A percentile compares a stretch with the other conserved stretches of the same genome.
Conservation (phyloP, 805 yeast genomes). For the Spathaspora sp. region DNA sequence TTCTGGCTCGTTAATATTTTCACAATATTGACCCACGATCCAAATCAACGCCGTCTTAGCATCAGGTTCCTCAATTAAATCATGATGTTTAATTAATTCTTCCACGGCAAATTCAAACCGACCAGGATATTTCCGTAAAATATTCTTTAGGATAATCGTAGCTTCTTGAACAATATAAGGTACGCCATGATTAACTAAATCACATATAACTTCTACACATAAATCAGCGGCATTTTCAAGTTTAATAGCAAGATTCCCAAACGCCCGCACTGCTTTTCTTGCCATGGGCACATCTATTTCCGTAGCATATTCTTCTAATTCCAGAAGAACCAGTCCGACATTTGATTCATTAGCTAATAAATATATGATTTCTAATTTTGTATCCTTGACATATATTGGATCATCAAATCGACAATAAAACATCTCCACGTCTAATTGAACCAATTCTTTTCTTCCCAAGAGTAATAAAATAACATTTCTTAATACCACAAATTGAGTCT, state of each 20-base stretch:
- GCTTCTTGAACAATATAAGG: slow-evolving; percentile 79
- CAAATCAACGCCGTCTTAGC: slow-evolving; percentile 77
- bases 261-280: slow-evolving; percentile 80
- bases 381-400: slow-evolving; percentile 83
- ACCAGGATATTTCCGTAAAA: slow-evolving; percentile 72
- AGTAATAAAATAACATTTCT: slow-evolving; percentile 76
- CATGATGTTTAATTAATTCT: slow-evolving; percentile 28
- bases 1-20: slow-evolving; percentile 40
- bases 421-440: slow-evolving; percentile 65
- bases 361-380: slow-evolving; percentile 84
- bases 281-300: slow-evolving; percentile 86
- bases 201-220: slow-evolving; percentile 62
- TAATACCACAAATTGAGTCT: slow-evolving; percentile 76
- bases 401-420: slow-evolving; percentile 84
- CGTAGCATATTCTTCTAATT: slow-evolving; percentile 80
- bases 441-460: slow-evolving; percentile 58
- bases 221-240: slow-evolving; percentile 55
- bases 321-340: slow-evolving; percentile 60
- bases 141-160: slow-evolving; percentile 69
- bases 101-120: slow-evolving; percentile 36
- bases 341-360: slow-evolving; percentile 67
- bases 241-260: slow-evolving; percentile 85
- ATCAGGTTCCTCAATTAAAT: slow-evolving; percentile 66
- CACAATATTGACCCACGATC: slow-evolving; percentile 75
- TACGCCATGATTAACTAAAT: slow-evolving; percentile 59